phyloP scores from a whole-genome alignment of 2,329 filamentous ascomycete genomes.

The Didymella pinodella region DNA sequence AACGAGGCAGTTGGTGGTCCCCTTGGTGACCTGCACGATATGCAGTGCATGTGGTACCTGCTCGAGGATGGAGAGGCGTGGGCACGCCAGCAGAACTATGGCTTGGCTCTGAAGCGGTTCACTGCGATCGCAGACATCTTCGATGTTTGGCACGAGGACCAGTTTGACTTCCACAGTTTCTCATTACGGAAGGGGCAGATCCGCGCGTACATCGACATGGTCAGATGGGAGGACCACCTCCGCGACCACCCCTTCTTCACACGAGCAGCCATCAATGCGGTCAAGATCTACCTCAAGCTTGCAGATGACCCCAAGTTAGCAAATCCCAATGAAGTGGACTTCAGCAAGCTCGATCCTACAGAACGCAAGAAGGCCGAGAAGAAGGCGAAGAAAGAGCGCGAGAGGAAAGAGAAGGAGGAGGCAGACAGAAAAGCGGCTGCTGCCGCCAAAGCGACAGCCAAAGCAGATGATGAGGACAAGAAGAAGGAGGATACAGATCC shows the following conservation, averaged over 20 bases:
- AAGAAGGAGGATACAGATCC: constrained; percentile 95
- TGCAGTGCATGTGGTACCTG: constrained; percentile 98
- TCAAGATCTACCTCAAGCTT: constrained; percentile 80
- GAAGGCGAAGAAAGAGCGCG: constrained; percentile 82
- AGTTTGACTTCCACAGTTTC: constrained; percentile 98
- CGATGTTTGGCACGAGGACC: constrained; percentile 96
- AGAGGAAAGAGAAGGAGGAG: constrained; percentile 77
- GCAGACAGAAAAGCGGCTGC: constrained; percentile 84
- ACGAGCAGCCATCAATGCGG: constrained; percentile 80
- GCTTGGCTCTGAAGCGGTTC: constrained; percentile 90
- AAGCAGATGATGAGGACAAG: constrained; percentile 66
- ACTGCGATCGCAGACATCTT: constrained; percentile 91
- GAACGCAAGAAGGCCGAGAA: constrained; percentile 88
- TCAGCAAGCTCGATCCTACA: constrained; percentile 60
- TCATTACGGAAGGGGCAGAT: constrained; percentile 97
- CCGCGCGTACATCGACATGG: constrained; percentile 92
- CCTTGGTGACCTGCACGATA: constrained; percentile 89
- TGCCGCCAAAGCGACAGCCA: constrained; percentile 62
- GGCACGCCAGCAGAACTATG: constrained; percentile 79
- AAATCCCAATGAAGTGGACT: constrained; percentile 68
- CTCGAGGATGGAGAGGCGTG: constrained; percentile 94
- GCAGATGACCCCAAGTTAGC: constrained; percentile 74
- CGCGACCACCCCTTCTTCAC: constrained; percentile 94
- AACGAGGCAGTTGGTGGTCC: constrained; percentile 89
- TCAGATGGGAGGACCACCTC: constrained; percentile 92